These are phyloP conservation scores for Eleusine coracana DNA, from an alignment of 176 grass and related monocot species.

Conservation along the genomic window DNA sequence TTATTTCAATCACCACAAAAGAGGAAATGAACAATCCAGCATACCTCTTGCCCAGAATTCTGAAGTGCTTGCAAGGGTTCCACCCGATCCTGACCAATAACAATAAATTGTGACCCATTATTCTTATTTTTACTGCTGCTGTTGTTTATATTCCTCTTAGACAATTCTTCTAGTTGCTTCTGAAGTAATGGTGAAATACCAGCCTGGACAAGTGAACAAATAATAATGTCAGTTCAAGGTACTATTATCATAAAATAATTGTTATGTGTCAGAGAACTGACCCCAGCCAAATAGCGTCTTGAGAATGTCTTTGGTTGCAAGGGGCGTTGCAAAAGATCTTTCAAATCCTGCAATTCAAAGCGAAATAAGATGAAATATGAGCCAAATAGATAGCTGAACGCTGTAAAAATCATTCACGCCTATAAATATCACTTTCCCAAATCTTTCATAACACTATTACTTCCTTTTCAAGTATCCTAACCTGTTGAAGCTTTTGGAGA, in stretches of 20 bases:
- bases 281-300: conserved; percentile 79
- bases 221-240: not conserved
- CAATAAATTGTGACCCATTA: conserved; percentile 55
- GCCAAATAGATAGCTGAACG: conserved; percentile 17
- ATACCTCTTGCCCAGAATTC: conserved; percentile 73
- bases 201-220: conserved; percentile 50
- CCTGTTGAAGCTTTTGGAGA: conserved; percentile 79
- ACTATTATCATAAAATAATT: not conserved
- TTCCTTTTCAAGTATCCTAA: conserved; percentile 37
- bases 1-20: not conserved
- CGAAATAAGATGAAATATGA: conserved; percentile 31
- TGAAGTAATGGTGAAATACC: conserved; percentile 70
- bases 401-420: conserved; percentile 31
- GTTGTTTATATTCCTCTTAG: conserved; percentile 50
- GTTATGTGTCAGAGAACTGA: conserved; percentile 44
- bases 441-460: not conserved
- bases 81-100: conserved; percentile 80
- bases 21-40: not conserved
- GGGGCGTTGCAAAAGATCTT: conserved; percentile 51
- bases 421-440: not conserved
- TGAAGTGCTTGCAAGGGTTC: conserved; percentile 90
- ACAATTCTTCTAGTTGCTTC: conserved; percentile 76
- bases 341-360: conserved; percentile 62
- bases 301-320: conserved; percentile 79
- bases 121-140: conserved; percentile 37